Conservation (phyloP, 176 grass and related monocot species). For the Carex parvula region DNA sequence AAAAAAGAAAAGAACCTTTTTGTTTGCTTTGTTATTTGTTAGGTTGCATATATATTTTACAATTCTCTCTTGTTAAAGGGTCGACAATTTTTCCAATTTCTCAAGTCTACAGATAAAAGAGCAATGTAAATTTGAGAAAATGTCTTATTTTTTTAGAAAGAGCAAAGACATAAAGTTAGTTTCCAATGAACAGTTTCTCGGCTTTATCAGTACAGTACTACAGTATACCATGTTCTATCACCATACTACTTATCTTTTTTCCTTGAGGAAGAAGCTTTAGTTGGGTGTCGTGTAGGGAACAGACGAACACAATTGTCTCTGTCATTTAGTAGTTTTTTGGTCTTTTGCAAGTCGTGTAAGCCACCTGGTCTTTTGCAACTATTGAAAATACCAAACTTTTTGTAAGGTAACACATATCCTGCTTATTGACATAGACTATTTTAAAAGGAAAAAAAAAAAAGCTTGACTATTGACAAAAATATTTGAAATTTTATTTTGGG, state of each 20-base stretch:
- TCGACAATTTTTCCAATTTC: neutral
- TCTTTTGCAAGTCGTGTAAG: neutral
- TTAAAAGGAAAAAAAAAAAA: neutral
- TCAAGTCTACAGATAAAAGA: neutral
- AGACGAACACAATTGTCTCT: constrained; percentile 16
- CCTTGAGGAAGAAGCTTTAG: constrained; percentile 15
- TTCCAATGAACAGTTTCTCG: neutral
- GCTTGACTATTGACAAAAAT: too few species aligned
- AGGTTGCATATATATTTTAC: neutral
- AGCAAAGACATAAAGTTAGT: neutral
- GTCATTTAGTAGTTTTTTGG: neutral
- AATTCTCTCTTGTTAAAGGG: neutral
- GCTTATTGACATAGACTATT: neutral
- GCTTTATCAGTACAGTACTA: neutral
- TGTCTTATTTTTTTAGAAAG: neutral
- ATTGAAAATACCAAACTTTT: neutral
- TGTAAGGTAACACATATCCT: neutral
- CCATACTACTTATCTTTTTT: neutral
- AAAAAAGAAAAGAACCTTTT: neutral
- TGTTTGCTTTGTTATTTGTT: neutral
- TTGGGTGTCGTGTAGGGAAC: constrained; percentile 17
- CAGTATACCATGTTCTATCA: neutral
- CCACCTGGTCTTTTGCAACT: neutral
- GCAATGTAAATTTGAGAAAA: neutral
- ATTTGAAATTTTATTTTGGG: too few species aligned